A percentile compares a stretch with the other conserved stretches of the same genome.
Evolutionary conservation across 306 rosid genomes (phyloP).

Genomic region (Myrica gale): DNA sequence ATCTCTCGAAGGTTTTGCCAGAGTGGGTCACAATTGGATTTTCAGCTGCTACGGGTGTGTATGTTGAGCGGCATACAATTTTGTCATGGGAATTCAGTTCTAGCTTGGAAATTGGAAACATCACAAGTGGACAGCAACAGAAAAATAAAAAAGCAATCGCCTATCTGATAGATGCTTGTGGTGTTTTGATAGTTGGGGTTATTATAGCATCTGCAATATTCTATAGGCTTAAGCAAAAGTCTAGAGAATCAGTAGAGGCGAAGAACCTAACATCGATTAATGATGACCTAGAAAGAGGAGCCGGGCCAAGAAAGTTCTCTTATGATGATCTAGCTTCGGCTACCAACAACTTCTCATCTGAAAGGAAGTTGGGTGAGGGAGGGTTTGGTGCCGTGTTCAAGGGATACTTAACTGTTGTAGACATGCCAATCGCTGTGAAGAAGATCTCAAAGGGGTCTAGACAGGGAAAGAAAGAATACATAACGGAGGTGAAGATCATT

Average conservation of each 20-base stretch:
- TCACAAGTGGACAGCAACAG: not conserved
- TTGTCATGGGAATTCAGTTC: constrained; percentile 49
- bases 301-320: constrained; percentile 48
- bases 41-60: constrained; percentile 19
- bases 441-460: constrained; percentile 36
- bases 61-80: not conserved
- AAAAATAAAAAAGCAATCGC: not conserved
- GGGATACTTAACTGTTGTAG: constrained; percentile 36
- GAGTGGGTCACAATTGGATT: constrained; percentile 45
- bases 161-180: constrained; percentile 19
- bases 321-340: constrained; percentile 32
- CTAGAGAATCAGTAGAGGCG: not conserved
- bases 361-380: constrained; percentile 50
- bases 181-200: constrained; percentile 16
- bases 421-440: constrained; percentile 38
- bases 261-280: constrained; percentile 30
- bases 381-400: constrained; percentile 53
- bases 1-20: constrained; percentile 32
- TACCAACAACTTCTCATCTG: constrained; percentile 38
- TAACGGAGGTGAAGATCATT: constrained; percentile 37
- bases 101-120: constrained; percentile 19
- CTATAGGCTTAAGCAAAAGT: constrained; percentile 12
- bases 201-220: constrained; percentile 11
- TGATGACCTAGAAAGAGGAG: constrained; percentile 41
- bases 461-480: constrained; percentile 43